Conservation (phyloP, 768 basidiomycete species). For the Filobasidium wieringae region DNA sequence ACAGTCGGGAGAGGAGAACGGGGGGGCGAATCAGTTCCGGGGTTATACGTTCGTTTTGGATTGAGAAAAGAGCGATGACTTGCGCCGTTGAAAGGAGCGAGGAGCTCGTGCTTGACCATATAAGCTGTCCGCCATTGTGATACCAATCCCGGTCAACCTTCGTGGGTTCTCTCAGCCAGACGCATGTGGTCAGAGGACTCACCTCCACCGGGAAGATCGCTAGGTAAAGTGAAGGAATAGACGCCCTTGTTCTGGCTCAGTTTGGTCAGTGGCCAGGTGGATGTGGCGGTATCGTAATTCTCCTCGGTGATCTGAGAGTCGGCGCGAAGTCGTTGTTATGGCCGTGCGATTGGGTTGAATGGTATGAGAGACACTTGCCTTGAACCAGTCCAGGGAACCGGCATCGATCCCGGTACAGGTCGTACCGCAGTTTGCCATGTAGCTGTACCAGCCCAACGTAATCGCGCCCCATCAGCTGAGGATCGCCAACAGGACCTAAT, state of each 20-base stretch:
- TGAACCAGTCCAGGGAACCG: constrained; percentile 8
- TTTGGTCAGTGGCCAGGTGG: neutral
- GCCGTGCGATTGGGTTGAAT: neutral
- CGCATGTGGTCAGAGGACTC: too few species aligned
- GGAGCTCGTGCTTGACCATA: constrained; percentile 7
- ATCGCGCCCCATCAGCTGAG: too few species aligned
- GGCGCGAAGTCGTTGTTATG: neutral
- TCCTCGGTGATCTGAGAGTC: constrained; percentile 1
- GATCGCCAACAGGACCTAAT: too few species aligned
- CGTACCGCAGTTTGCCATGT: constrained; percentile 3
- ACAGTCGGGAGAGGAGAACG: too few species aligned
- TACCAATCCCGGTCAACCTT: too few species aligned
- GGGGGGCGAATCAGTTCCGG: too few species aligned
- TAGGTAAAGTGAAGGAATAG: constrained; percentile 1
- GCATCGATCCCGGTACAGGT: neutral
- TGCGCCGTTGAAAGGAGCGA: constrained; percentile 1
- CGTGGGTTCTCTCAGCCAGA: too few species aligned
- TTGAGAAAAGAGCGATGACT: too few species aligned
- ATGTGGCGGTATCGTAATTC: neutral
- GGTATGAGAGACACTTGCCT: neutral
- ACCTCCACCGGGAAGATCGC: constrained; percentile 5
- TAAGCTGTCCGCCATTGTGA: too few species aligned
- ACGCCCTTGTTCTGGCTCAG: neutral
- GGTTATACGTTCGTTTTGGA: too few species aligned
- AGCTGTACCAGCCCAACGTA: too few species aligned